Evolutionary conservation across 768 basidiomycete species (phyloP).

Genomic region (Pisolithus tinctorius): DNA sequence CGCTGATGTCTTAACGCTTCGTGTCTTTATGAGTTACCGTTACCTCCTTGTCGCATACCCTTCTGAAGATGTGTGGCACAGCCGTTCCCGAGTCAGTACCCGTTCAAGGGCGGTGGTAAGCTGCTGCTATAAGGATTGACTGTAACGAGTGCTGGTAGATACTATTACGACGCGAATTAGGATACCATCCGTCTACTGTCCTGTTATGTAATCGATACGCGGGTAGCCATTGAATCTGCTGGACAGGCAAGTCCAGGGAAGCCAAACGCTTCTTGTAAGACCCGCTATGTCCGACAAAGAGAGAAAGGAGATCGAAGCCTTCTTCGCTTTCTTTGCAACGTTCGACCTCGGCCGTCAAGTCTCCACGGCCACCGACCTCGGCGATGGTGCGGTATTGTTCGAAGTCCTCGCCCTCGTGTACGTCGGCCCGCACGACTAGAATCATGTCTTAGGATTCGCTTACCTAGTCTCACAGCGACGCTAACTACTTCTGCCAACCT

Average conservation of each 20-base stretch:
- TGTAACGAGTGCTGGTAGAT: no score
- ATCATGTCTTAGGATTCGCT: background rate
- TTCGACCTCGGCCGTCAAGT: slow-evolving; percentile 65
- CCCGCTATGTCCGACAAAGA: slow-evolving; percentile 32
- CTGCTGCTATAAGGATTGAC: no score
- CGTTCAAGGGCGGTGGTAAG: no score
- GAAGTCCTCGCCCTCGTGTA: slow-evolving; percentile 74
- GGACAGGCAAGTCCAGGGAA: background rate
- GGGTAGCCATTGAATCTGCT: background rate
- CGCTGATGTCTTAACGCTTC: slow-evolving; percentile 8
- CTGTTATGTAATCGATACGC: slow-evolving; percentile 19
- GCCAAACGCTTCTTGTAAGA: background rate
- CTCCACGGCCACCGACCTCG: slow-evolving; percentile 59
- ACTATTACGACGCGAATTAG: no score
- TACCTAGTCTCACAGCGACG: slow-evolving; percentile 46
- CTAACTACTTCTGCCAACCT: slow-evolving; percentile 66
- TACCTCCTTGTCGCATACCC: background rate
- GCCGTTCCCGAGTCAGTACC: no score
- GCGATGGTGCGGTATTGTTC: slow-evolving; percentile 72
- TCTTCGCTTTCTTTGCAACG: slow-evolving; percentile 73
- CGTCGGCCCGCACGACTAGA: slow-evolving; percentile 20
- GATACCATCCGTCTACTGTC: background rate
- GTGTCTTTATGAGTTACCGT: background rate
- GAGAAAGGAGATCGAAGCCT: slow-evolving; percentile 68
- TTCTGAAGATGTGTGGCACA: no score